phyloP scores from a whole-genome alignment of 192 early-diverging fungal genomes.

The Backusella morwellensis region DNA sequence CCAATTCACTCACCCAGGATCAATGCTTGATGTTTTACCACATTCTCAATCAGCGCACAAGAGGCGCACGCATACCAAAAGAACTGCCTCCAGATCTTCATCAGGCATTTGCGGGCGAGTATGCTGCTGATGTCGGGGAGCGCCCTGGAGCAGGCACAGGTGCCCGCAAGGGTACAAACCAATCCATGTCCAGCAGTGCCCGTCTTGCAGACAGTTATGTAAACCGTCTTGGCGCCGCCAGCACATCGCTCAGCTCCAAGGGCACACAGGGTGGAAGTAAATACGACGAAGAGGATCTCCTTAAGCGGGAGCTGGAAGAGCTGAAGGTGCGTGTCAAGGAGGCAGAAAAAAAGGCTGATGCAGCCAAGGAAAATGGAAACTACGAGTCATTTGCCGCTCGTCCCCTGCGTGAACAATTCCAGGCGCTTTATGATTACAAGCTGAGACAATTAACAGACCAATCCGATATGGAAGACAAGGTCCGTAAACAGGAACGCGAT shows the following conservation, averaged over 20 bases:
- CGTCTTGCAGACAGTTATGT: conserved; percentile 38
- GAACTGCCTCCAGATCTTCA: conserved; percentile 48
- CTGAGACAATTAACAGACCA: conserved; percentile 45
- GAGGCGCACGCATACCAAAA: conserved; percentile 49
- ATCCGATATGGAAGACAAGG: conserved; percentile 43
- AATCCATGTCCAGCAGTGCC: conserved; percentile 30
- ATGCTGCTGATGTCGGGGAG: conserved; percentile 42
- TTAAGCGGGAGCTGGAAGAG: conserved; percentile 42
- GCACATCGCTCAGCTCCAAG: conserved; percentile 31
- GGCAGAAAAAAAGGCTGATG: conserved; percentile 39
- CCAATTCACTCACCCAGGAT: conserved; percentile 53
- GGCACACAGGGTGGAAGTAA: conserved; percentile 13
- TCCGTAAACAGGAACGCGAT: conserved; percentile 50
- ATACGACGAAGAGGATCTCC: conserved; percentile 48
- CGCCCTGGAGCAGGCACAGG: conserved; percentile 29
- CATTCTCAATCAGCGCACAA: conserved; percentile 54
- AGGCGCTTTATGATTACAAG: conserved; percentile 53
- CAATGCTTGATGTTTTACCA: conserved; percentile 57
- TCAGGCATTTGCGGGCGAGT: conserved; percentile 53
- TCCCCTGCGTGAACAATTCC: conserved; percentile 41
- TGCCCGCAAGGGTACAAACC: conserved; percentile 24
- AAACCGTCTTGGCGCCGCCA: conserved; percentile 33
- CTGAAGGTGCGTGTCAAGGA: conserved; percentile 47
- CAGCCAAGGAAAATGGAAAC: conserved; percentile 15
- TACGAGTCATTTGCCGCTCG: conserved; percentile 29